Evolutionary conservation across 208 protist genomes (phyloP), one percentile per base, ranked within the genome.

Genomic region (Borovskyia barvae): DNA sequence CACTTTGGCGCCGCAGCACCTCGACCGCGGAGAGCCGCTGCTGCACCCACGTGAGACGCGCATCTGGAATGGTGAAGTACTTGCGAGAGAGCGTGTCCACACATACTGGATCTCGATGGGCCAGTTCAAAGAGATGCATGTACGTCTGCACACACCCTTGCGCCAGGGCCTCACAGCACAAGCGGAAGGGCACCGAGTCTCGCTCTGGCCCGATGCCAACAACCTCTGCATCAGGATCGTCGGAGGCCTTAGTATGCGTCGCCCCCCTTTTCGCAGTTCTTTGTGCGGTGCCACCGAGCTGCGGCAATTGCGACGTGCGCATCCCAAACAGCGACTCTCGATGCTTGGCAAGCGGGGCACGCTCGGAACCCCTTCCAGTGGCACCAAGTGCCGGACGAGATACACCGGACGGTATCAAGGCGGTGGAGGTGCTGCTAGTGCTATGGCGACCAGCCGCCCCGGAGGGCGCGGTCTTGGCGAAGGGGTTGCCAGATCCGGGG

Each of bases 71-170:
- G 24, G 52, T 72, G 64, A 94, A 96, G 66, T 77, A 75, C 36
- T 54, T 75, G 52, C 85, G 73, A 8, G 90, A 77, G 6, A 96
- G 85, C 42, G 71, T 64, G 65, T 96, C 83, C 1, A 96, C 85
- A 52, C 90, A 96, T 22, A 96, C 80, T 6, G 90, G 90, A 8
- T 82, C 69, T 33, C 90, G 82, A 69, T 94, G 90, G 15, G 85
- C 82, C 19, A 96, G 79, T 17, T 87, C 41, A 59, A 92, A 93
- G 22, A 96, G 75, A 42, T 90, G 85, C 62, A 92, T 83, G 57
- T 86, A 96, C 9, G 87, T 75, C 53, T 82, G 69, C 20, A 94
- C 62, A 51, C 85, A 96, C 12, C 90, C 90, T 50, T 91, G 75
- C 32, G 73, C 54, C 19, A 95, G 75, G n/a, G 87, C 80, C 51